These are phyloP conservation scores for Chrysoporthe puriensis DNA, from an alignment of 2,329 filamentous ascomycete species.

Conservation along the genomic window DNA sequence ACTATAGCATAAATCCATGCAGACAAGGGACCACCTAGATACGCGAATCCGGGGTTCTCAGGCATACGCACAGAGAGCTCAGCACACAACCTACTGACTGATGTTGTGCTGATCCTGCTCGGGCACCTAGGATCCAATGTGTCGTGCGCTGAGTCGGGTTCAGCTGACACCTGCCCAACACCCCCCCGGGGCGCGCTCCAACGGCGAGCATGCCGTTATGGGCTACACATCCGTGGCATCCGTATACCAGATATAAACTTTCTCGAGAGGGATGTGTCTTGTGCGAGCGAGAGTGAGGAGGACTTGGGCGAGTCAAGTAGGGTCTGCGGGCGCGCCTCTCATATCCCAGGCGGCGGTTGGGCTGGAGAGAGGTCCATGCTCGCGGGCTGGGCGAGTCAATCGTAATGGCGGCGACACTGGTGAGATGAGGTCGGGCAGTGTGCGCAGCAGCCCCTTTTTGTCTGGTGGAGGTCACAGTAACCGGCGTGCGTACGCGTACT, in stretches of 20 bases:
- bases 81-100: neutral
- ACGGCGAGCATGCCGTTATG: neutral
- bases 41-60: neutral
- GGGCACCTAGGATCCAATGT: neutral
- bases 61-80: neutral
- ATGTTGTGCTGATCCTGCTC: neutral
- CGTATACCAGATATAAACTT: neutral
- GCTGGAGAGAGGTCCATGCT: neutral
- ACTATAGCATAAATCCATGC: neutral
- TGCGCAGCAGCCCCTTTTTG: slow-evolving; percentile 1
- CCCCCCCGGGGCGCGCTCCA: neutral
- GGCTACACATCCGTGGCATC: neutral
- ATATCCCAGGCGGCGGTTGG: neutral
- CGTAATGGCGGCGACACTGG: neutral
- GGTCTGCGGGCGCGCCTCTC: neutral
- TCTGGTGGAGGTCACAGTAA: neutral
- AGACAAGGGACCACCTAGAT: neutral
- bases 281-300: neutral
- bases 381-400: neutral
- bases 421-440: neutral
- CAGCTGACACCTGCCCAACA: neutral
- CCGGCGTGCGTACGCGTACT: neutral
- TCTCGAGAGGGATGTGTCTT: neutral
- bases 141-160: neutral
- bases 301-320: neutral